These are phyloP conservation scores for Nelumbo lutea DNA, from an alignment of 164 flowering plant genomes.

Conservation along the genomic window DNA sequence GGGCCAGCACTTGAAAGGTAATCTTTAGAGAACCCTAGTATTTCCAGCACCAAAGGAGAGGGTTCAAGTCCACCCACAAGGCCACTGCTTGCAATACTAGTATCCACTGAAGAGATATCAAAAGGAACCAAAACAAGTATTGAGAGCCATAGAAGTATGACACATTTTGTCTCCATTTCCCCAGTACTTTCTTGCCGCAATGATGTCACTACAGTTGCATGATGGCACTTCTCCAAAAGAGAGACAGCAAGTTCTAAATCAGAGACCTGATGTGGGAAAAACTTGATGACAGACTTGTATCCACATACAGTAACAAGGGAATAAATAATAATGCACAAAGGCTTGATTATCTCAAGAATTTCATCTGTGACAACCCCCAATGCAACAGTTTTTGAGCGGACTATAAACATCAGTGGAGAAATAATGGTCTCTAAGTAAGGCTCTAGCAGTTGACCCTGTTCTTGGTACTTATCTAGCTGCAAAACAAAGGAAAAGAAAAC, in stretches of 20 bases:
- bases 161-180: slow-evolving; percentile 93
- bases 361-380: slow-evolving; percentile 52
- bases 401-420: slow-evolving; percentile 73
- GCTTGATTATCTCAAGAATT: slow-evolving; percentile 68
- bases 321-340: slow-evolving; percentile 74
- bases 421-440: slow-evolving; percentile 88
- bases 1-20: slow-evolving; percentile 92
- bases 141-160: slow-evolving; percentile 85
- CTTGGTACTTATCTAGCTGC: slow-evolving; percentile 95
- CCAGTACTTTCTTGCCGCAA: slow-evolving; percentile 90
- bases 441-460: slow-evolving; percentile 85
- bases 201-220: slow-evolving; percentile 43
- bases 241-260: slow-evolving; percentile 94
- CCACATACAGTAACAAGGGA: slow-evolving; percentile 89
- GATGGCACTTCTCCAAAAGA: slow-evolving; percentile 77
- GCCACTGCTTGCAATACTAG: slow-evolving; percentile 46
- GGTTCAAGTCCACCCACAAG: slow-evolving; percentile 36
- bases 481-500: slow-evolving; percentile 8
- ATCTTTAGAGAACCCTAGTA: slow-evolving; percentile 62
- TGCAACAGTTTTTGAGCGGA: slow-evolving; percentile 65
- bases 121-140: slow-evolving; percentile 94
- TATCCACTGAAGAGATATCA: slow-evolving; percentile 89
- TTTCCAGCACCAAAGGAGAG: slow-evolving; percentile 69
- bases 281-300: slow-evolving; percentile 85
- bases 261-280: slow-evolving; percentile 96